Conservation (phyloP, 139 green algal species). For the Marvania coccoides region DNA sequence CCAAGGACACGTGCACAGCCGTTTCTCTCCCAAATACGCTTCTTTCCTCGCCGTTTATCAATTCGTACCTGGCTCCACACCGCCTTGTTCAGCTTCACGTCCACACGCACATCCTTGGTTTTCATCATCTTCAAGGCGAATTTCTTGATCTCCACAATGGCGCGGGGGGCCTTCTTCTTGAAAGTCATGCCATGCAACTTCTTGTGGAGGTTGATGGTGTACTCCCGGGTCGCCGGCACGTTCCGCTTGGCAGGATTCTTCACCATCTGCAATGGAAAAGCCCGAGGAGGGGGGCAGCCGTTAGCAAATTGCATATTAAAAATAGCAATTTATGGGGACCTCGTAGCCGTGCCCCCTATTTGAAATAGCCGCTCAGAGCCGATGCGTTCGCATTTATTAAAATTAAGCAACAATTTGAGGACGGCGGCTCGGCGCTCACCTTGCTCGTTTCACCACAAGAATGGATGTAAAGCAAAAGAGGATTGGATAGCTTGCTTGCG, state of each 20-base stretch:
- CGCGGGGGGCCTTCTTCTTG: conserved; percentile 91
- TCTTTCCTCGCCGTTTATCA: too few species aligned
- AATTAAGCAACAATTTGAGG: too few species aligned
- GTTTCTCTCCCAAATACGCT: too few species aligned
- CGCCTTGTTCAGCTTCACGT: conserved; percentile 99
- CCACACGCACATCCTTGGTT: conserved; percentile 92
- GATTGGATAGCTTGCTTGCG: too few species aligned
- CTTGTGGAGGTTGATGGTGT: conserved; percentile 99
- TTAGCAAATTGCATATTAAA: not conserved
- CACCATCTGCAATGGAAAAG: conserved; percentile 36
- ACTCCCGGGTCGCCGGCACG: conserved; percentile 88
- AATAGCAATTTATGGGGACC: too few species aligned
- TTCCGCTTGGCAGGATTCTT: conserved; percentile 68
- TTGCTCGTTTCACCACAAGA: too few species aligned
- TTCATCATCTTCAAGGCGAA: conserved; percentile 95
- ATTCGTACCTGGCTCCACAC: conserved; percentile 77
- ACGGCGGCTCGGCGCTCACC: too few species aligned
- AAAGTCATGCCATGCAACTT: conserved; percentile 85
- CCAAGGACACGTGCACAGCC: too few species aligned
- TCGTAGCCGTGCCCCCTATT: too few species aligned
- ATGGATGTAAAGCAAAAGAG: too few species aligned
- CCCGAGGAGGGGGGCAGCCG: not conserved
- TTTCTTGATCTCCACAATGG: conserved; percentile 94
- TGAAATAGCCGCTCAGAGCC: too few species aligned
- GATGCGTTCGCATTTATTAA: too few species aligned